Evolutionary conservation across 768 basidiomycete genomes (phyloP), one percentile per base, ranked within the genome.

Genomic region (Lepiota brunneoincarnata): DNA sequence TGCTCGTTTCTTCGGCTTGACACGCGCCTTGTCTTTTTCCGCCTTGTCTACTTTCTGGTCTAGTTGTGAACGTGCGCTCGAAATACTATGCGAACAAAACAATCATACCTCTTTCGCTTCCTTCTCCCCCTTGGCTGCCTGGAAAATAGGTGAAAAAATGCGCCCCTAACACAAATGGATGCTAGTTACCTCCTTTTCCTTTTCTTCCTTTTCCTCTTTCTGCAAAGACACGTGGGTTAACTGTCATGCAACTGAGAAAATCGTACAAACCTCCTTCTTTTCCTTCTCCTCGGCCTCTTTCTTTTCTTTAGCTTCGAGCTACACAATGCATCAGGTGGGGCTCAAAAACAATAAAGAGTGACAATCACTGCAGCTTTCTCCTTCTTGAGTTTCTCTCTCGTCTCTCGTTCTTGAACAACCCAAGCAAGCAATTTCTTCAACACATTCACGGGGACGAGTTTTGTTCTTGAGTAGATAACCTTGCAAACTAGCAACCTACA

Each of bases 401-500:
- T 90, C 74, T 89, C 89, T 49, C 91, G 86, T 64, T 93, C 91
- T 65, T 87, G 81, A 56, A 81, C 72, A 48, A 92, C 67, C 91
- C 93, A 95, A 41, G 83, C 84, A 26, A n/a, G 68, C 75, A 21
- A 88, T 87, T 66, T 92, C 91, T 4, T 86, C 85, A 7, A 93
- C 91, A 58, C 86, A 89, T 68, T 93, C 89, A 56, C 80, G 79
- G 37, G 91, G 91, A n/a, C 91, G 84, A 11, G 91, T 86, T 79
- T 93, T 92, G 69, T 93, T 93, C 79, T 88, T 89, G 54, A 92
- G 75, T 36, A 93, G 77, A 67, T 93, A 93, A 2, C 91, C 91
- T 74, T 93, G 91, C 59, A 93, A 77, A 44, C 80, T 76, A 23
- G 91, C 91, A 54, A 93, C 89, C 89, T 91, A 63, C 28, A 52